Conservation (phyloP, 306 rosid genomes). For the Inga oerstediana region DNA sequence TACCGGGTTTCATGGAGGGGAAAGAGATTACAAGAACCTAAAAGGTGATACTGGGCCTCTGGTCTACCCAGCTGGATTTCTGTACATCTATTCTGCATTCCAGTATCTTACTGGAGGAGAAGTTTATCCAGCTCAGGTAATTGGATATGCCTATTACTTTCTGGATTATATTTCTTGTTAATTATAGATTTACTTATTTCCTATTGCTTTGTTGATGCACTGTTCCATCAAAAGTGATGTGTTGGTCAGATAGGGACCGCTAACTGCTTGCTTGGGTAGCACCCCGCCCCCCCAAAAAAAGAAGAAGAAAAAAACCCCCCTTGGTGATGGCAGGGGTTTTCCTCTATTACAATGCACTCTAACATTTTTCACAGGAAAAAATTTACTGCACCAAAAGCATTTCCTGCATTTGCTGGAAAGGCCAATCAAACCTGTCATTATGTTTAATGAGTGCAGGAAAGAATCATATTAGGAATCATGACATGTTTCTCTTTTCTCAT, state of each 20-base stretch:
- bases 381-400: no score
- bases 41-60: slow-evolving; percentile 98
- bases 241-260: background rate
- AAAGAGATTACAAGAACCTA: slow-evolving; percentile 77
- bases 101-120: slow-evolving; percentile 65
- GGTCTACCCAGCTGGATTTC: slow-evolving; percentile 93
- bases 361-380: background rate
- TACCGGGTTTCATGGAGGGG: slow-evolving; percentile 76
- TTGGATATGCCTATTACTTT: no score
- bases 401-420: background rate
- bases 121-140: slow-evolving; percentile 48
- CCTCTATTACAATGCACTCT: background rate
- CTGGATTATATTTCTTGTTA: no score
- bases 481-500: slow-evolving; percentile 15
- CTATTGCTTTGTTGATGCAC: background rate
- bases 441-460: background rate
- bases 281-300: no score
- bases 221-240: background rate
- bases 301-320: background rate
- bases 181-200: no score
- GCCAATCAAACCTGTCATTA: background rate
- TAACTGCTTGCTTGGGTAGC: background rate
- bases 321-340: background rate
- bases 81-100: slow-evolving; percentile 76
- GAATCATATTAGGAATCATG: background rate